phyloP scores from a whole-genome alignment of 2,329 filamentous ascomycete genomes.

The Venturia nashicola region DNA sequence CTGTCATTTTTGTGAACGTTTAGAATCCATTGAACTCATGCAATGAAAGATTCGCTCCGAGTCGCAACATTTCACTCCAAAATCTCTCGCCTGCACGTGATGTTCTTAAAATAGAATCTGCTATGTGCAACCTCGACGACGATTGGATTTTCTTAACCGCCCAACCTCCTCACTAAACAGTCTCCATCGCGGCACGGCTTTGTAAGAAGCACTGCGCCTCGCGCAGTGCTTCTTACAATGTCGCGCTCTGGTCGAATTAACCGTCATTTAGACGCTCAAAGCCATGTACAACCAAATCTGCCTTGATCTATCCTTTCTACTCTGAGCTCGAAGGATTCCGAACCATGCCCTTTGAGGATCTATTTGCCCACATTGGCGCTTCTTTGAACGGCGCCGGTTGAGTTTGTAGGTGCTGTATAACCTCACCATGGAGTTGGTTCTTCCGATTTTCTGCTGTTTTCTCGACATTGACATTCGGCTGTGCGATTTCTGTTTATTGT shows the following conservation, averaged over 20 bases:
- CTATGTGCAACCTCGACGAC: background rate
- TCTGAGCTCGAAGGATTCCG: background rate
- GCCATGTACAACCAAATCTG: background rate
- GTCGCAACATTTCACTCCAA: background rate
- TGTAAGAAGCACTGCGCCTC: background rate
- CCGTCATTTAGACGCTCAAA: background rate
- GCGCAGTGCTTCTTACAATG: background rate
- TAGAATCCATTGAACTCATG: too few relatives aligned
- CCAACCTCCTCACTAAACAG: background rate
- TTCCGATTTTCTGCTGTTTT: background rate
- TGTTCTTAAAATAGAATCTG: background rate
- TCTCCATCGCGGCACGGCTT: background rate
- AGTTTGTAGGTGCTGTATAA: background rate
- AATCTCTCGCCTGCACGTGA: background rate
- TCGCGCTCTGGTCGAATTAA: background rate
- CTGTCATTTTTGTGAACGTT: background rate
- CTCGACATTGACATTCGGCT: background rate
- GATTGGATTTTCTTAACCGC: background rate
- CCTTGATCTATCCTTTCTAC: background rate
- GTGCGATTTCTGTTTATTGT: background rate
- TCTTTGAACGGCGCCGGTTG: background rate
- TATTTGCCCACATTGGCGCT: background rate
- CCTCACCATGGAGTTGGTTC: background rate
- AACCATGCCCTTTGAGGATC: conserved; percentile 1
- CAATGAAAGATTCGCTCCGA: too few relatives aligned